phyloP scores from a whole-genome alignment of 179 eudicot species.

The Beta macrorhiza region DNA sequence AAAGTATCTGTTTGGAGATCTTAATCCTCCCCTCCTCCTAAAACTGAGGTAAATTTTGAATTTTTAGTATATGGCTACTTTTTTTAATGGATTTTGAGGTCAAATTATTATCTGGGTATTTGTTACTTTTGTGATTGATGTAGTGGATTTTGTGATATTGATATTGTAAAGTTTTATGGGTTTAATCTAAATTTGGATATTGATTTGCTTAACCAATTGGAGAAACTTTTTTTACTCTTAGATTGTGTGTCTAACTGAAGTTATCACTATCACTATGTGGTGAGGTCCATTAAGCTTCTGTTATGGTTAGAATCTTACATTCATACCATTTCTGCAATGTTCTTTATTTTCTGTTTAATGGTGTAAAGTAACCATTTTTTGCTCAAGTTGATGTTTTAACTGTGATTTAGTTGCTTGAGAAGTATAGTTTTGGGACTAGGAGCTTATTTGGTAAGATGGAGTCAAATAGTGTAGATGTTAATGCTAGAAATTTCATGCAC shows the following conservation, averaged over 20 bases:
- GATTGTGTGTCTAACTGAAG: neutral
- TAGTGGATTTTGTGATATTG: conserved; percentile 1
- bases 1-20: no score
- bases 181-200: neutral
- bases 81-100: neutral
- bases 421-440: no score
- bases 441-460: no score
- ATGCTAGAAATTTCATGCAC: no score
- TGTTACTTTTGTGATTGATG: neutral
- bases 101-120: neutral
- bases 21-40: no score
- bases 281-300: conserved; percentile 16
- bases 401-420: neutral
- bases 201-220: neutral
- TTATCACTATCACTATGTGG: neutral
- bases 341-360: neutral
- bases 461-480: no score
- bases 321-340: neutral
- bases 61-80: neutral
- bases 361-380: neutral
- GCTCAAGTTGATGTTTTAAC: neutral
- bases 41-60: no score
- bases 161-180: conserved; percentile 9
- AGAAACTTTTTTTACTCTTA: neutral
- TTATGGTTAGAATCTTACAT: neutral